Evolutionary conservation across 768 basidiomycete genomes (phyloP), one percentile per base, ranked within the genome.

Genomic region (Kwoniella botswanensis): DNA sequence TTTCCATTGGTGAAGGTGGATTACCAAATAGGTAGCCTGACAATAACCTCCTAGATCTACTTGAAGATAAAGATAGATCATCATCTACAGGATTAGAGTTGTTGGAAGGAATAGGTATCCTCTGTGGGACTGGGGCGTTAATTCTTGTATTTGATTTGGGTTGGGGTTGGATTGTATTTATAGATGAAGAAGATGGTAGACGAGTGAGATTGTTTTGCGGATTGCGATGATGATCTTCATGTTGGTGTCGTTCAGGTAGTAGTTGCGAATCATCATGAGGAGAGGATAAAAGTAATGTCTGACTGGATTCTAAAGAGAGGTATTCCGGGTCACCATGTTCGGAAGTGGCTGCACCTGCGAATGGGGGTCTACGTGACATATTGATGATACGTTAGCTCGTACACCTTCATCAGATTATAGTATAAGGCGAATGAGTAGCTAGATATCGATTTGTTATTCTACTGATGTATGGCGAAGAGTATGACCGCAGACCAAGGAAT

Each of bases 1-100:
- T 13, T 15, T 42, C 63, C 18, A 64, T 44, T 9, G 72, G 69
- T 41, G 72, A 70, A 65, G 71, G 74, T 2, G 77, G 77, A 42
- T 77, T 71, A 5, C 82, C 82, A 65, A 83, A 82, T 29, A 81
- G n/a, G 63, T 83, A 83, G 1, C 82, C 82, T 0, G 79, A 79
- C 7, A 82, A 63, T 0, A 83, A 63, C 0, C 78, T 71, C 18
- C 75, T 68, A 2, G 75, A 76, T 24, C 82, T 70, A 10, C 74
- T 67, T 0, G 71, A 74, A 10, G 77, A 79, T 43, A 79, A 61
- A 3, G 71, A 61, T 7, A 76, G 73, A 63, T 83, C 66, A 4
- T 75, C 70, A 18, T 58, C 63, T 6, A 42, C 22, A 2, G 26
- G 46, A 6, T 41, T 29, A 50, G 53, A 22, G 55, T 15, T 41